Percentiles rank a stretch among this genome's conserved stretches.
Conservation (phyloP, 495 filamentous ascomycete species). For the Hypoxylon subgilvum region DNA sequence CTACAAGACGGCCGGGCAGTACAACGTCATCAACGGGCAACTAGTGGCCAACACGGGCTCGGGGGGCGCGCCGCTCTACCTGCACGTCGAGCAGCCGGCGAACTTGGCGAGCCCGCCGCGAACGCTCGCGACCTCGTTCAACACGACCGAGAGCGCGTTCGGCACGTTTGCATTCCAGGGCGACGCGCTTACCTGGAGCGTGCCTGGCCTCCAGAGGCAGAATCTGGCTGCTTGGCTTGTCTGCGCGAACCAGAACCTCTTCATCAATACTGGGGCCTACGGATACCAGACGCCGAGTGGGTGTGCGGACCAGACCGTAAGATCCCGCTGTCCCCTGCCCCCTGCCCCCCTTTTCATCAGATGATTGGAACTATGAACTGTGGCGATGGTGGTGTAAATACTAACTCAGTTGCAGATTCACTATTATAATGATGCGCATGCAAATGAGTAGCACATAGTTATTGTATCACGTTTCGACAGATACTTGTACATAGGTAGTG, state of each 20-base stretch:
- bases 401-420: slow-evolving; percentile 48
- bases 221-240: slow-evolving; percentile 66
- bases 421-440: slow-evolving; percentile 54
- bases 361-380: background rate
- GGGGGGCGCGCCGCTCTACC: slow-evolving; percentile 49
- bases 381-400: too few species aligned
- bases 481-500: background rate
- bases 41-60: slow-evolving; percentile 56
- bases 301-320: slow-evolving; percentile 64
- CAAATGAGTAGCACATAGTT: slow-evolving; percentile 35
- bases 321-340: slow-evolving; percentile 18
- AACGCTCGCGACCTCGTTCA: slow-evolving; percentile 58
- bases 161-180: slow-evolving; percentile 64
- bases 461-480: background rate
- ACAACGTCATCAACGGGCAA: slow-evolving; percentile 62
- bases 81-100: slow-evolving; percentile 57
- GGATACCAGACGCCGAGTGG: slow-evolving; percentile 62
- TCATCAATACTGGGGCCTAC: slow-evolving; percentile 67
- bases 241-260: slow-evolving; percentile 59
- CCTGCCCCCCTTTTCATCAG: background rate
- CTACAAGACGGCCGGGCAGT: slow-evolving; percentile 65
- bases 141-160: slow-evolving; percentile 58
- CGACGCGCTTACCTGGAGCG: slow-evolving; percentile 62
- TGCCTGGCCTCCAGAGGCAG: slow-evolving; percentile 54
- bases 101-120: slow-evolving; percentile 48